A percentile compares a stretch with the other conserved stretches of the same genome.
Evolutionary conservation across 371 early-diverging fungal genomes (phyloP).

Genomic region (Circinella minor): DNA sequence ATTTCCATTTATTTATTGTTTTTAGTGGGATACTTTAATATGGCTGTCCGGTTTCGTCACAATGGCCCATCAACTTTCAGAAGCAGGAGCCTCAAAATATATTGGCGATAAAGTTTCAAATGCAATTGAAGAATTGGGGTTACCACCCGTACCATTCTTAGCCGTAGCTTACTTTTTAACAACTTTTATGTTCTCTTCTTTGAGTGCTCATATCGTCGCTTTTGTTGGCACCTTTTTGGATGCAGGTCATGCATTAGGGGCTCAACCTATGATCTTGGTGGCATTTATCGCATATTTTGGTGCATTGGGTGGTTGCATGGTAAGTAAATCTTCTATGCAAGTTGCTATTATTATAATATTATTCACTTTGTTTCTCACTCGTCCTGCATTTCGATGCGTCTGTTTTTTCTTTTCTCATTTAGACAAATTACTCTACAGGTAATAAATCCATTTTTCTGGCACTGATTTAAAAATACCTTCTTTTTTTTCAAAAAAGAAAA

Average conservation of each 20-base stretch:
- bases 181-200: conserved; percentile 75
- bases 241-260: conserved; percentile 68
- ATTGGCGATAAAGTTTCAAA: conserved; percentile 63
- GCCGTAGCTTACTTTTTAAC: conserved; percentile 69
- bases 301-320: conserved; percentile 68
- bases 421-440: conserved; percentile 69
- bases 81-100: conserved; percentile 67
- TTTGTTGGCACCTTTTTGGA: conserved; percentile 77
- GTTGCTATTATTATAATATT: background rate
- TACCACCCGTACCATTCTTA: conserved; percentile 55
- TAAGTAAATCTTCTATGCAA: conserved; percentile 32
- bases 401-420: conserved; percentile 10
- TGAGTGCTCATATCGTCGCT: conserved; percentile 72
- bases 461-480: background rate
- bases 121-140: conserved; percentile 31
- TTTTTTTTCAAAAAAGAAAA: background rate
- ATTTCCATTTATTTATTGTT: background rate
- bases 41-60: conserved; percentile 84
- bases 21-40: conserved; percentile 80
- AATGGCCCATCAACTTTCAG: conserved; percentile 75
- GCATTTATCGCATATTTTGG: conserved; percentile 71
- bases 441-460: conserved; percentile 8
- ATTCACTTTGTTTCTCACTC: background rate
- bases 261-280: conserved; percentile 60
- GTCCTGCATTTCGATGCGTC: background rate